Percentiles rank a stretch among this genome's conserved stretches.
Evolutionary conservation across 345 rosid species (phyloP).

Genomic region (Populus deltoides): DNA sequence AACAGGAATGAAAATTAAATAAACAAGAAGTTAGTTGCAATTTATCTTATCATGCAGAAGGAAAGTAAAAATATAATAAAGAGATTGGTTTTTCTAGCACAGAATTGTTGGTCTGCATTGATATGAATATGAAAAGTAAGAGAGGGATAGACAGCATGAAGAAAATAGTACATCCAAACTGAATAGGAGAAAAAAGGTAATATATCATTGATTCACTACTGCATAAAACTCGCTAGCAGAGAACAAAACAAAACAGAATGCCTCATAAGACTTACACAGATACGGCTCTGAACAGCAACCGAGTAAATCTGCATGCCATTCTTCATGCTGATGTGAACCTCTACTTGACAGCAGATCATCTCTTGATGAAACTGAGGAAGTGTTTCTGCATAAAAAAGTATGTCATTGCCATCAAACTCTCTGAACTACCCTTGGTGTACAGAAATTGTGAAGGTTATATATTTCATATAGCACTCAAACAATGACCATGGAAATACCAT

Average conservation of each 20-base stretch:
- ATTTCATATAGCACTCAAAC: not conserved
- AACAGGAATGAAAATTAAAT: not conserved
- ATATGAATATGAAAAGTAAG: not conserved
- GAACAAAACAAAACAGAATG: not conserved
- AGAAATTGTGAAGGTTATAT: not conserved
- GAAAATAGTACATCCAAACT: not conserved
- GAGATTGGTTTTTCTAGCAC: not conserved
- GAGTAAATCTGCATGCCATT: slow-evolving; percentile 93
- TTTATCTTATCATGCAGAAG: not conserved
- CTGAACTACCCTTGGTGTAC: slow-evolving; percentile 2
- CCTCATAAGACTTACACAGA: slow-evolving; percentile 56
- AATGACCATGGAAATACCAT: not conserved
- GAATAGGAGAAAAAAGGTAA: not conserved
- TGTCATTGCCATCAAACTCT: slow-evolving; percentile 19
- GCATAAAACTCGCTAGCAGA: not conserved
- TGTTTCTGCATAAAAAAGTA: slow-evolving; percentile 50
- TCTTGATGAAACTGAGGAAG: slow-evolving; percentile 68
- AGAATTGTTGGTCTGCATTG: not conserved
- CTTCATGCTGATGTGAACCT: slow-evolving; percentile 54
- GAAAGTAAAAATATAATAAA: not conserved
- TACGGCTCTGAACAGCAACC: slow-evolving; percentile 94
- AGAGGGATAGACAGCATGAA: too few relatives aligned
- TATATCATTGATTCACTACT: not conserved
- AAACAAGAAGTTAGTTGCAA: not conserved
- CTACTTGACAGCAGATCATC: slow-evolving; percentile 62